Evolutionary conservation across 805 yeast genomes (phyloP), one percentile per base, ranked within the genome.

Genomic region (Schwanniomyces pseudopolymorphus): DNA sequence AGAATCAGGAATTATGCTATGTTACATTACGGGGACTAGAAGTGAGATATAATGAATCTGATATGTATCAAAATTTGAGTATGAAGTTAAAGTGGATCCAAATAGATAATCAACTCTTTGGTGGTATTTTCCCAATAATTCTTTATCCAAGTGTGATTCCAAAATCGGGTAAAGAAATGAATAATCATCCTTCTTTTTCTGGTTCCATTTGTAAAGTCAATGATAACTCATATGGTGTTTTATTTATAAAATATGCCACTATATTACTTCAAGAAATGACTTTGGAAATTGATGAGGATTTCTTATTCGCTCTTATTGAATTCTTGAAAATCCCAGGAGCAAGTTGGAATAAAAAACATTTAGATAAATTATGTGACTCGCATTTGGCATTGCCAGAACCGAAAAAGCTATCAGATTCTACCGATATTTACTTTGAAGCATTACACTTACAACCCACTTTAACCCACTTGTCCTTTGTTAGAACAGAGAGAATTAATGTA

Each of bases 81-180:
- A 69, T 84, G 68, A 90, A 89, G 59, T 66, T 91, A 56, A 91
- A 92, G 60, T 95, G 99, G 99, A 71, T 94, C 26, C 99, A 94
- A 64, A 75, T 92, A 40, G 99, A 94, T 63, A 92, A 94, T 58
- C 96, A 90, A 61, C 67, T 92, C 40, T 89, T 83, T 57, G 96
- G 96, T 3, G 87, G 96, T 10, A 79, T 85, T 1, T 94, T 79
- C 67, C 97, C 97, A 2, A 92, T 91, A 45, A 73, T 94, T 10
- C 53, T 94, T 8, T 95, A 89, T 61, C 99, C 99, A 3, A 85
- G 90, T 2, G 90, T 89, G 8, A 80, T 94, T 40, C 96, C 97
- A 1, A 87, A 89, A 57, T 84, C 89, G 0, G 81, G 85, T 3
- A 80, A 80, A 52, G 98, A 92, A 57, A 80, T 90, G 80, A 85